Base-by-base conservation (phyloP, 805 yeast species). In the Metschnikowia hibisci region DNA sequence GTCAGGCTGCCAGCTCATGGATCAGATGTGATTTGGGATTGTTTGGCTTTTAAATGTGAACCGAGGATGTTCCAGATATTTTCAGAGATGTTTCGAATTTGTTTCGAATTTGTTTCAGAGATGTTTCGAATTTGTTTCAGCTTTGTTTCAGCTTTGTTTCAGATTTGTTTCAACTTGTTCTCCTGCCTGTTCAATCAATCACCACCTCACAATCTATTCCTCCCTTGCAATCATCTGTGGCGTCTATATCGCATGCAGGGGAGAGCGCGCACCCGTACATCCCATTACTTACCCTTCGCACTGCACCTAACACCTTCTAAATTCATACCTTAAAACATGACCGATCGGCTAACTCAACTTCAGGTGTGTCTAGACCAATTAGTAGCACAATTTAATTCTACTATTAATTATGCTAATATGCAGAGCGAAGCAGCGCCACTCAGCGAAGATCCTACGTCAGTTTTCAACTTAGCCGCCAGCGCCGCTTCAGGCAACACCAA, bases 281-380 rank as follows among this genome's bases (percentile, higher is more conserved):
- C 32, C 3, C 36, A 7, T 6, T 13, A 4, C 23, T 16, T 3
- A n/a, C 32, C 32, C 39, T 26, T 18, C 7, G 32, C 39, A 10
- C 2, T 3, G 6, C n/a, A 13, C 22, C 10, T 1, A 6, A 5
- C 16, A n/a, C 13, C 18, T 14, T 5, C 32, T 13, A 14, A 16
- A 28, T 18, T 20, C 13, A 16, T 23, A 14, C 3, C 13, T 13
- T 31, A 14, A 34, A 16, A 10, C 16, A 83, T 86, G 95, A 74
- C 95, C 0, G 98, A 90, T 64, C 73, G 96, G 57, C 70, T 90
- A 29, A 87, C 96, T 2, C 98, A 90, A 60, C 74, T 90, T 18
- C 98, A 90, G 57, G 76, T 86, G 34, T 87, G 96, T 54, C 69
- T 90, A 29, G 98, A 90, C 61, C 89, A 79, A 60, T 74, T 86